phyloP scores from a whole-genome alignment of 768 basidiomycete species.

The Tylopilus balloui region DNA sequence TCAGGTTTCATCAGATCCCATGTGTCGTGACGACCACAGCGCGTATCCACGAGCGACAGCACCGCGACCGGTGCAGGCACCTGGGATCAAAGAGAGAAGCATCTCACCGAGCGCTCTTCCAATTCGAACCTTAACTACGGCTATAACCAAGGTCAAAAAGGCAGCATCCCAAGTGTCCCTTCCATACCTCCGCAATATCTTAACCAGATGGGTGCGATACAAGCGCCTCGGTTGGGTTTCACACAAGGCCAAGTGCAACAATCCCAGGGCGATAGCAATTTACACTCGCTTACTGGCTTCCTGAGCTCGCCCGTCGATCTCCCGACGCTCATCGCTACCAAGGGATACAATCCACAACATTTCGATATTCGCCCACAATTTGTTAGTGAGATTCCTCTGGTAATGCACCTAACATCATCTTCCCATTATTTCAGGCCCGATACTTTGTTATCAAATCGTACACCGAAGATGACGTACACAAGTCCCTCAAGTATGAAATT shows the following conservation, averaged over 20 bases:
- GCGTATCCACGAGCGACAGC: conserved; percentile 27
- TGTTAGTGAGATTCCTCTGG: conserved; percentile 41
- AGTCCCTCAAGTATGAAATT: conserved; percentile 95
- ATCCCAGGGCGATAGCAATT: conserved; percentile 23
- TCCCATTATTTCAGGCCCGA: conserved; percentile 53
- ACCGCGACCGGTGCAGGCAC: conserved; percentile 35
- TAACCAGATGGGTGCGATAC: conserved; percentile 43
- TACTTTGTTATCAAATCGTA: conserved; percentile 99
- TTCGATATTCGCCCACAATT: conserved; percentile 80
- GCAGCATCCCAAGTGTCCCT: conserved; percentile 59
- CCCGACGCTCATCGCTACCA: conserved; percentile 75
- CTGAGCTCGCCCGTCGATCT: conserved; percentile 75
- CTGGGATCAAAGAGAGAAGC: conserved; percentile 69
- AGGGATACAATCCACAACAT: conserved; percentile 85
- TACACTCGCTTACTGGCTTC: conserved; percentile 45
- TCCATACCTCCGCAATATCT: conserved; percentile 71
- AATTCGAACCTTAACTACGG: conserved; percentile 67
- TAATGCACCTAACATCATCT: neutral
- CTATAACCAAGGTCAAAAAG: conserved; percentile 41
- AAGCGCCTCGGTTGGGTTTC: conserved; percentile 40
- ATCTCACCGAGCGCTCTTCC: conserved; percentile 52
- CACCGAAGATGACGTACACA: conserved; percentile 98
- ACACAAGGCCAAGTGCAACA: conserved; percentile 26
- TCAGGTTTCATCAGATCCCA: conserved; percentile 39
- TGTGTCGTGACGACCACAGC: conserved; percentile 32